Conservation (phyloP, 352 stramenopile species). For the Blastocystis sp. region DNA sequence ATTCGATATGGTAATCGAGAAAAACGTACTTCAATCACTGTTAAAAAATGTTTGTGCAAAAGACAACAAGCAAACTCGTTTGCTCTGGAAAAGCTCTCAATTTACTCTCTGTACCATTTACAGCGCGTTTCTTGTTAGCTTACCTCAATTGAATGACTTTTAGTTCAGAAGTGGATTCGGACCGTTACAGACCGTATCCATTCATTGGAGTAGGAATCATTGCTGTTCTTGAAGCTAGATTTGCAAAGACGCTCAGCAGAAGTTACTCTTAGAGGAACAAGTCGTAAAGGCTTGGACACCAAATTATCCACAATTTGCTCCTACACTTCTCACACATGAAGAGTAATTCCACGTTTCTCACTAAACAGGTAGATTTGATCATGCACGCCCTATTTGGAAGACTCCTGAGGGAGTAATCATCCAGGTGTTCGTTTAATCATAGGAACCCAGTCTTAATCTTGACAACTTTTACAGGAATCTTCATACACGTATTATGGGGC, state of each 20-base stretch:
- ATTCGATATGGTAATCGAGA: too few species aligned
- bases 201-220: not conserved
- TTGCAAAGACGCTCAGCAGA: not conserved
- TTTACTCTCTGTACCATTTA: not conserved
- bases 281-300: not conserved
- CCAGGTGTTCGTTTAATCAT: not conserved
- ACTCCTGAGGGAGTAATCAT: not conserved
- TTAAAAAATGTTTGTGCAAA: too few species aligned
- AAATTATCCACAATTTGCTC: not conserved
- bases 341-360: not conserved
- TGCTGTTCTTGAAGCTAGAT: not conserved
- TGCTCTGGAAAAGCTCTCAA: not conserved
- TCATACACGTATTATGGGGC: not conserved
- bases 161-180: not conserved
- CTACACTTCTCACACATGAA: not conserved
- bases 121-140: not conserved
- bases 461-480: constrained; percentile 10
- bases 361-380: not conserved
- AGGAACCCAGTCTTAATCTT: constrained; percentile 1
- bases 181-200: not conserved
- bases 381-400: not conserved
- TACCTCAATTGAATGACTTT: not conserved
- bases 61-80: too few species aligned
- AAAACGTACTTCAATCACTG: too few species aligned
- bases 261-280: not conserved